Evolutionary conservation across 768 basidiomycete genomes (phyloP), one percentile per base, ranked within the genome.

Genomic region (Cyclocybe aegerita): DNA sequence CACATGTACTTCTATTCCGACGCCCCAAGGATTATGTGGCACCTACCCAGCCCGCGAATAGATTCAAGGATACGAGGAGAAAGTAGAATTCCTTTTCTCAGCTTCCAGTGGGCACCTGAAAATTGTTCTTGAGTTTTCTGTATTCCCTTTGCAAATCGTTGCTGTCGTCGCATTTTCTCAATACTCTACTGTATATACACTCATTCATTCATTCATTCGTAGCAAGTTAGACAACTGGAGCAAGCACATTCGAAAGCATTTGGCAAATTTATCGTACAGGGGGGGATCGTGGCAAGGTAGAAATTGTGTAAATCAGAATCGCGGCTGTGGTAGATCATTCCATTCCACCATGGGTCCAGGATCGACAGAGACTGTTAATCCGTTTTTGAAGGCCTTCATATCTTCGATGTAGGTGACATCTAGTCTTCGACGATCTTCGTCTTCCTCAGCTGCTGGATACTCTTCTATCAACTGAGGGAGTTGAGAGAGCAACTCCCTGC

Each of bases 1-100:
- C 93, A 8, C 93, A 96, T 65, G 93, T 97, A 52, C 79, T 98
- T 16, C 86, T 97, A 49, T 98, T 98, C 71, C 85, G 95, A 60
- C 86, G 95, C 48, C 64, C 78, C 7, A 88, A 86, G 69, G 80
- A 87, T 64, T 88, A 77, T 53, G 81, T 73, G 30, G 73, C 77
- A 48, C 81, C 81, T 11, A 60, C 70, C 16, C 82, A 80, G 62
- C 73, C 70, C 41, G 65, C 62, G 29, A 65, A 63, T 36, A 69
- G 63, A 50, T 62, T 64, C 49, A 72, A 70, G 59, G 72, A 70
- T 46, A 63, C 59, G 43, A 63, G 70, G 61, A 72, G 72, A 55
- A 81, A 81, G 66, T 77, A 63, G 68, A 52, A 48, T 42, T 46
- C 39, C 50, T 56, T 56, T 54, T 50, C 45, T 58, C 45, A 39